Evolutionary conservation across 192 early-diverging fungal species (phyloP).

Genomic region (Gigaspora rosea): DNA sequence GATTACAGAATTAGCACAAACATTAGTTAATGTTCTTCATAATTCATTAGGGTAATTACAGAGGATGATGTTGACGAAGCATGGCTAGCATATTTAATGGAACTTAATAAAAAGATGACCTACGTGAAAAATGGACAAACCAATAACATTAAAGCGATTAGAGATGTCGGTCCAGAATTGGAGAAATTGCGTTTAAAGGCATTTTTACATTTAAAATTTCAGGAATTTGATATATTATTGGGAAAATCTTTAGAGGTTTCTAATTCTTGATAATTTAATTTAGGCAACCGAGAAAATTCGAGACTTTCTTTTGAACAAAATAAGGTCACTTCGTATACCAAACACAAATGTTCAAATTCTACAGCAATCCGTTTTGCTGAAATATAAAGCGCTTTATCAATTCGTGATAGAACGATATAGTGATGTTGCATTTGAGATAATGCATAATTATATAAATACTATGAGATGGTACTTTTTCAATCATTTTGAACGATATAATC

Average conservation of each 20-base stretch:
- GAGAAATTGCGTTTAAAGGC: constrained; percentile 83
- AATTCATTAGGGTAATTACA: constrained; percentile 68
- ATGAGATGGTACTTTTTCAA: constrained; percentile 85
- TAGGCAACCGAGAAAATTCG: constrained; percentile 83
- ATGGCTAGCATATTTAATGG: constrained; percentile 79
- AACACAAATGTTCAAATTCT: constrained; percentile 93
- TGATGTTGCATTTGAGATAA: constrained; percentile 86
- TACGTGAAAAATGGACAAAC: constrained; percentile 79
- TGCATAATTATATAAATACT: constrained; percentile 81
- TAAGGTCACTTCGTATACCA: constrained; percentile 82
- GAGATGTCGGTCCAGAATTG: constrained; percentile 89
- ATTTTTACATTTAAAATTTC: not conserved
- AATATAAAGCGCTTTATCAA: constrained; percentile 89
- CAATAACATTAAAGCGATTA: constrained; percentile 73
- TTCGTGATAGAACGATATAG: constrained; percentile 88
- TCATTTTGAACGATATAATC: constrained; percentile 89
- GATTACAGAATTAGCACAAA: no score
- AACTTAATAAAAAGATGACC: constrained; percentile 87
- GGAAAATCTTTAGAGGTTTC: no score
- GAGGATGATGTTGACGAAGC: constrained; percentile 91
- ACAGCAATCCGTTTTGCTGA: constrained; percentile 88
- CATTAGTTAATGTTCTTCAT: not conserved
- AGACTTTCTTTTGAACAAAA: constrained; percentile 83
- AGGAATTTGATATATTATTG: no score
- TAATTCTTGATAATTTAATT: not conserved